These are phyloP conservation scores for Neofusicoccum kwambonambiense DNA, from an alignment of 2,329 filamentous ascomycete genomes.

Conservation along the genomic window DNA sequence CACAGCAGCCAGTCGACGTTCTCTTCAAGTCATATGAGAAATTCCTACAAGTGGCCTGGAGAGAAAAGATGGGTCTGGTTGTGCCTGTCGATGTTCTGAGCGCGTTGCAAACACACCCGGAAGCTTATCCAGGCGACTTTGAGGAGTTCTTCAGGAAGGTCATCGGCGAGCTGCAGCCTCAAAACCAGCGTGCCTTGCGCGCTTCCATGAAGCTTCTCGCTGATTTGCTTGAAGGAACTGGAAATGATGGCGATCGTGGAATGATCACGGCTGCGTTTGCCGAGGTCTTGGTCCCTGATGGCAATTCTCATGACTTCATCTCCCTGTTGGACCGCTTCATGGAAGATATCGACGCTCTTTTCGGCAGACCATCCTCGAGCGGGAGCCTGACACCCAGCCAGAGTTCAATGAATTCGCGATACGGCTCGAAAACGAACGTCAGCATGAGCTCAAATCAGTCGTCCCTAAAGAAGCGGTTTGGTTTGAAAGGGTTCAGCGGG, in stretches of 20 bases:
- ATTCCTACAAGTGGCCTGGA: conserved; percentile 85
- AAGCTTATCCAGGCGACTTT: conserved; percentile 69
- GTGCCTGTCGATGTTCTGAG: conserved; percentile 70
- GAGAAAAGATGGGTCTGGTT: conserved; percentile 80
- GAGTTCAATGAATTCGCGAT: conserved; percentile 59
- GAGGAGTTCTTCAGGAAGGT: conserved; percentile 57
- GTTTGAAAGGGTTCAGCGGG: conserved; percentile 59
- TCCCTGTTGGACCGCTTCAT: conserved; percentile 85
- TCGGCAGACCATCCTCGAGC: conserved; percentile 60
- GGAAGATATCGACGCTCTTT: conserved; percentile 85
- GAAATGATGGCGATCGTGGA: conserved; percentile 86
- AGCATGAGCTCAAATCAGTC: conserved; percentile 80
- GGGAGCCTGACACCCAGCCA: conserved; percentile 48
- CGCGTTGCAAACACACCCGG: conserved; percentile 64
- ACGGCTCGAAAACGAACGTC: conserved; percentile 61
- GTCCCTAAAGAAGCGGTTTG: conserved; percentile 80
- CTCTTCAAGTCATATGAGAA: conserved; percentile 93
- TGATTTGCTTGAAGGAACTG: conserved; percentile 83
- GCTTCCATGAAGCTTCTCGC: conserved; percentile 81
- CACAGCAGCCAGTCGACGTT: conserved; percentile 76
- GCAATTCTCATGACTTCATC: conserved; percentile 77
- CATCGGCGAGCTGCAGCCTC: conserved; percentile 54
- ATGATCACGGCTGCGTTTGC: conserved; percentile 86
- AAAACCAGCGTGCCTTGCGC: conserved; percentile 73
- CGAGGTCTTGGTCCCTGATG: conserved; percentile 77